phyloP scores from a whole-genome alignment of 2,329 filamentous ascomycete genomes.

The Macrophomina pseudophaseolina region DNA sequence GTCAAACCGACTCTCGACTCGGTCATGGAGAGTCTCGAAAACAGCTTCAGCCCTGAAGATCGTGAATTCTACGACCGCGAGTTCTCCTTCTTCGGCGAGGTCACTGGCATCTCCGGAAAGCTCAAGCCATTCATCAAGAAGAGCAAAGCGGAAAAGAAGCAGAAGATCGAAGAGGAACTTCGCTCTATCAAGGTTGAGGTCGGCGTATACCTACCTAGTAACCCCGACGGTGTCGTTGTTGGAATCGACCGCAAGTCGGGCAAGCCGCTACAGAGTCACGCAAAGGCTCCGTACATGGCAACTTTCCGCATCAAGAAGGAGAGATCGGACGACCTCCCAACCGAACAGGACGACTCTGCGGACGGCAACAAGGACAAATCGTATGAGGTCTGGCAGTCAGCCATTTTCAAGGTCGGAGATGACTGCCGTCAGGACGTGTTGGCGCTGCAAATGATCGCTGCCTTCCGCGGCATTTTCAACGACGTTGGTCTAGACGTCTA shows the following conservation, averaged over 20 bases:
- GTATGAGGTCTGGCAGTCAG: slow-evolving; percentile 97
- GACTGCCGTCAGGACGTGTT: slow-evolving; percentile 97
- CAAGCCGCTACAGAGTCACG: slow-evolving; percentile 95
- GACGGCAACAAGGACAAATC: slow-evolving; percentile 54
- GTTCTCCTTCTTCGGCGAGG: slow-evolving; percentile 97
- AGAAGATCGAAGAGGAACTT: slow-evolving; percentile 98
- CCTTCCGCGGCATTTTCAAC: slow-evolving; percentile 96
- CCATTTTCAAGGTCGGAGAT: slow-evolving; percentile 99
- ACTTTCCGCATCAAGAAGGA: slow-evolving; percentile 96
- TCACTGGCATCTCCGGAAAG: slow-evolving; percentile 94
- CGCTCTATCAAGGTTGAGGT: slow-evolving; percentile 97
- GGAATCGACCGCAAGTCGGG: slow-evolving; percentile 98
- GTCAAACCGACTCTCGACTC: slow-evolving; percentile 93
- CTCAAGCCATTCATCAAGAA: slow-evolving; percentile 91
- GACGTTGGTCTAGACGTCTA: slow-evolving; percentile 93
- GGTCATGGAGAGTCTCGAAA: slow-evolving; percentile 83
- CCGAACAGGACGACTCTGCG: slow-evolving; percentile 52
- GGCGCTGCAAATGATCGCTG: slow-evolving; percentile 95
- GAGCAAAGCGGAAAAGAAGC: slow-evolving; percentile 95
- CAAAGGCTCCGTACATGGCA: slow-evolving; percentile 98
- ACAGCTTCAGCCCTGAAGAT: slow-evolving; percentile 79
- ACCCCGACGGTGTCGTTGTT: slow-evolving; percentile 95
- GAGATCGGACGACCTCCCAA: slow-evolving; percentile 53
- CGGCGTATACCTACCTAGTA: slow-evolving; percentile 95
- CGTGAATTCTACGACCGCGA: slow-evolving; percentile 89